Conservation (phyloP, 2,329 filamentous ascomycete genomes). For the Arthrobotrys megalospora region DNA sequence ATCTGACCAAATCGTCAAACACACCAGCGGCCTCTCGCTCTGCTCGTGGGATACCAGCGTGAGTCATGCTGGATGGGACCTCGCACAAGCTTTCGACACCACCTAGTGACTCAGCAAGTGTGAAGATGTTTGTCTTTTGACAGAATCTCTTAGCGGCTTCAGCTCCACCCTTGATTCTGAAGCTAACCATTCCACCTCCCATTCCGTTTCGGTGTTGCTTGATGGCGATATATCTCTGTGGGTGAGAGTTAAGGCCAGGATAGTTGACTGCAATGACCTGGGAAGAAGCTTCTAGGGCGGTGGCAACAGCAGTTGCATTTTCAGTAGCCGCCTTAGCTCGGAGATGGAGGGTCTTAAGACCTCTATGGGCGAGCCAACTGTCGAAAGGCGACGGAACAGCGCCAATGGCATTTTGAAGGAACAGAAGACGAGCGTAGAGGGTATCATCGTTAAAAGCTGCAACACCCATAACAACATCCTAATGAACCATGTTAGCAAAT, state of each 20-base stretch:
- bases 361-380: constrained; percentile 97
- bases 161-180: constrained; percentile 90
- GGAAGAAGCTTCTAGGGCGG: constrained; percentile 82
- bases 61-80: constrained; percentile 95
- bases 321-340: constrained; percentile 85
- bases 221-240: constrained; percentile 84
- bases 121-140: constrained; percentile 89
- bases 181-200: constrained; percentile 97
- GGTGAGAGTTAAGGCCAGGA: constrained; percentile 88
- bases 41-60: constrained; percentile 91
- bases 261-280: constrained; percentile 94
- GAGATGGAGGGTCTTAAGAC: constrained; percentile 95
- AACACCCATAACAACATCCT: constrained; percentile 97
- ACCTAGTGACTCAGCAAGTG: constrained; percentile 90
- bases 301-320: constrained; percentile 85
- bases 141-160: constrained; percentile 92
- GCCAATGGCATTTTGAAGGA: constrained; percentile 97
- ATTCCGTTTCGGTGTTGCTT: constrained; percentile 95
- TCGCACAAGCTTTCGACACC: constrained; percentile 94
- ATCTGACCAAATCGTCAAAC: constrained; percentile 91
- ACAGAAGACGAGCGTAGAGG: constrained; percentile 82
- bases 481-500: constrained; percentile 63
- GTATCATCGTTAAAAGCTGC: constrained; percentile 92
- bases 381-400: constrained; percentile 96
- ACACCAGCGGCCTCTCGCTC: constrained; percentile 93